These are phyloP conservation scores for Juglanconis sp. DNA, from an alignment of 2,329 filamentous ascomycete genomes.

Conservation along the genomic window DNA sequence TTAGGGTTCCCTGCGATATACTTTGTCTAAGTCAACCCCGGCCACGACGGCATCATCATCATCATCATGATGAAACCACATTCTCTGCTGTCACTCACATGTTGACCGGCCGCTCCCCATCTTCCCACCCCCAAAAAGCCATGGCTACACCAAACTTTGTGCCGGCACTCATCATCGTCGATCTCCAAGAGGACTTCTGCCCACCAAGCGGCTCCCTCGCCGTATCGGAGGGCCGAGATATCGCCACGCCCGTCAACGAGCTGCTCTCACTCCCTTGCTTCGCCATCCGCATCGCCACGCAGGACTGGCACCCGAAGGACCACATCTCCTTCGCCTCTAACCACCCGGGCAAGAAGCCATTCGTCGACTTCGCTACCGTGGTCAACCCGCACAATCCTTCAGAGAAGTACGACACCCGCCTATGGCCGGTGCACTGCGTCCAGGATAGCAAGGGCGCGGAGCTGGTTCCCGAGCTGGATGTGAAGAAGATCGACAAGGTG, in stretches of 20 bases:
- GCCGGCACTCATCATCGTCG: conserved; percentile 67
- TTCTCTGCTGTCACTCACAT: background rate
- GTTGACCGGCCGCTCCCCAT: background rate
- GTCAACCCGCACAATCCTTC: conserved; percentile 61
- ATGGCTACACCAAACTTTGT: conserved; percentile 30
- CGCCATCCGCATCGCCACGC: conserved; percentile 73
- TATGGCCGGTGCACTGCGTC: conserved; percentile 93
- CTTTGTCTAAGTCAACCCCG: no score
- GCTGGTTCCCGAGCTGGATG: conserved; percentile 69
- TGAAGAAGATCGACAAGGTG: conserved; percentile 57
- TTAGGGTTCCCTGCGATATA: no score
- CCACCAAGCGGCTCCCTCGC: conserved; percentile 82
- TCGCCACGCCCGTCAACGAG: conserved; percentile 68
- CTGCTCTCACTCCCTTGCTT: conserved; percentile 72
- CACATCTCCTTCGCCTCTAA: conserved; percentile 89
- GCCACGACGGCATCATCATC: no score
- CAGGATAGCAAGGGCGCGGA: conserved; percentile 69
- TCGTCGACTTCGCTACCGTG: conserved; percentile 62
- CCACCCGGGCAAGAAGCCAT: conserved; percentile 67
- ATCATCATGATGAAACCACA: no score
- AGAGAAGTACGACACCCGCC: conserved; percentile 62
- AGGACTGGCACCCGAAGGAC: conserved; percentile 80
- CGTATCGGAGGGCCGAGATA: conserved; percentile 68
- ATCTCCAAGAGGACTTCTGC: conserved; percentile 94
- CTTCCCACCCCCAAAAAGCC: background rate